Evolutionary conservation across 2,329 filamentous ascomycete species (phyloP).

Genomic region (Pseudocercospora pini-densiflorae): DNA sequence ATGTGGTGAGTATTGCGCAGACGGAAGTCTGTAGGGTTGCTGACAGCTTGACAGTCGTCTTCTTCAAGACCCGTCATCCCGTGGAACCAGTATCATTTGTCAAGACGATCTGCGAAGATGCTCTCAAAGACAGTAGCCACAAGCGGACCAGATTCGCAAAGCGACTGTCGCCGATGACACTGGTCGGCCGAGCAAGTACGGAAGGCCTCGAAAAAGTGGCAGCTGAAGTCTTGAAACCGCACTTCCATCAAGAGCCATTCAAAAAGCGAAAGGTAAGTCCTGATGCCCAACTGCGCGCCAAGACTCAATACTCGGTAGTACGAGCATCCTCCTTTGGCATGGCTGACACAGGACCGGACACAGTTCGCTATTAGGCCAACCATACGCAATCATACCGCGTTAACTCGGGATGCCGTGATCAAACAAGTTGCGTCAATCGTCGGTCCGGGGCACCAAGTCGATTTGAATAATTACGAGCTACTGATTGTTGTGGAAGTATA

Average conservation of each 20-base stretch:
- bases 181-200: constrained; percentile 69
- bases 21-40: neutral
- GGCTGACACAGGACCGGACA: constrained; percentile 10
- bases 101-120: constrained; percentile 62
- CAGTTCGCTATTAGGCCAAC: constrained; percentile 86
- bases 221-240: constrained; percentile 63
- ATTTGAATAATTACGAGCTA: constrained; percentile 77
- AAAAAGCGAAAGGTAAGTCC: constrained; percentile 57
- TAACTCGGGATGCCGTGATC: constrained; percentile 73
- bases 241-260: constrained; percentile 62
- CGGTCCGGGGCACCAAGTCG: constrained; percentile 71
- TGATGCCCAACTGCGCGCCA: constrained; percentile 8
- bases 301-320: neutral
- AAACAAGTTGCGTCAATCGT: constrained; percentile 70
- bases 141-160: constrained; percentile 64
- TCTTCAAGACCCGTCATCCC: constrained; percentile 61
- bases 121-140: constrained; percentile 52
- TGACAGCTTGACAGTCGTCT: constrained; percentile 52
- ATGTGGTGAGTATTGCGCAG: constrained; percentile 50
- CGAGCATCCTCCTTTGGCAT: neutral
- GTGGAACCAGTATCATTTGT: constrained; percentile 66
- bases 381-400: constrained; percentile 71
- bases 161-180: constrained; percentile 63
- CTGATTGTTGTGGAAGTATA: constrained; percentile 81
- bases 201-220: constrained; percentile 70